phyloP scores from a whole-genome alignment of 441 rosid genomes.

The Gossypium trilobum region DNA sequence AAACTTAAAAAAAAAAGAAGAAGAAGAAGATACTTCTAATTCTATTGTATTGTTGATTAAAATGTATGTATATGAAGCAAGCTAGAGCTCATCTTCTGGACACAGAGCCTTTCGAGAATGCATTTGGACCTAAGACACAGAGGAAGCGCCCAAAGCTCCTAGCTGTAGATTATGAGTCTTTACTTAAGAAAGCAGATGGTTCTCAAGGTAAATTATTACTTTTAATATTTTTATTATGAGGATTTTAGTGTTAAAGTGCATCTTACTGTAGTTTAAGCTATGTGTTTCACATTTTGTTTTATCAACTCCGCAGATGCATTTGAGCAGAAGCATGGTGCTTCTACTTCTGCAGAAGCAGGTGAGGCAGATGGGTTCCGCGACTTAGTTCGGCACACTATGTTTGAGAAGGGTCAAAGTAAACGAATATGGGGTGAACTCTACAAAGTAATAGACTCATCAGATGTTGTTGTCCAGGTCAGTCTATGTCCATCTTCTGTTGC shows the following conservation, averaged over 20 bases:
- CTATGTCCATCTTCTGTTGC: neutral
- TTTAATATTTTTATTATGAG: neutral
- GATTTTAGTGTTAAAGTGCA: neutral
- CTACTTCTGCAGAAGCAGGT: slow-evolving; percentile 36
- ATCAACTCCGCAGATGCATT: slow-evolving; percentile 45
- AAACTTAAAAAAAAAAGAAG: neutral
- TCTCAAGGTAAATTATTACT: slow-evolving; percentile 52
- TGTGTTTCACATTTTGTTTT: neutral
- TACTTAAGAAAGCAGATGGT: slow-evolving; percentile 61
- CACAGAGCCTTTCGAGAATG: slow-evolving; percentile 72
- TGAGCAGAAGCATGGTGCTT: slow-evolving; percentile 43
- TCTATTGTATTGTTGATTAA: neutral
- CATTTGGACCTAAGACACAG: slow-evolving; percentile 72
- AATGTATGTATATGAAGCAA: slow-evolving; percentile 40
- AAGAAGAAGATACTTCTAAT: neutral
- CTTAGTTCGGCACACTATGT: slow-evolving; percentile 85
- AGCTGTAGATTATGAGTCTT: slow-evolving; percentile 74
- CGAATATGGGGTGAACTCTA: slow-evolving; percentile 98
- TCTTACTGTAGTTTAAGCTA: neutral
- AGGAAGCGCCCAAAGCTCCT: slow-evolving; percentile 76
- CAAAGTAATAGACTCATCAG: slow-evolving; percentile 93
- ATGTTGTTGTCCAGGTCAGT: slow-evolving; percentile 84
- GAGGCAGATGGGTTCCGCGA: slow-evolving; percentile 79
- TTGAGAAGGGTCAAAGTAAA: slow-evolving; percentile 95
- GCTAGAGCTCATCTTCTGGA: slow-evolving; percentile 82